Base-by-base conservation (phyloP, 352 stramenopile genomes). In the Phytopythium oedochilum region DNA sequence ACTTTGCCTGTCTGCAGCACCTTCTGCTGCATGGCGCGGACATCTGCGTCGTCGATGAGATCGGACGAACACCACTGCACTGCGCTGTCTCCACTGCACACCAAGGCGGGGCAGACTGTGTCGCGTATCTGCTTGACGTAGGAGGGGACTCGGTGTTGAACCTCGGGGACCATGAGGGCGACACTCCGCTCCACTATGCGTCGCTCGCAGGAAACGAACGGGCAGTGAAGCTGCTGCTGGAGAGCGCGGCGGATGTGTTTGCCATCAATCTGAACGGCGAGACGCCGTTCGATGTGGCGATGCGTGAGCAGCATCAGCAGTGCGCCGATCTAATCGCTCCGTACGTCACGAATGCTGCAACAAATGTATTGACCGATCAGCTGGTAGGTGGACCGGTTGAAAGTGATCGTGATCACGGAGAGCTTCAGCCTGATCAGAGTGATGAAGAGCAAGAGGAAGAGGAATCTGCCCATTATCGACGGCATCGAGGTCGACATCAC, bases 111-210 rank as follows among this genome's bases (percentile, higher is more conserved):
- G 53, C 78, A 2, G 79, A 89, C 45, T 93, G 85, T 57, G 75
- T 89, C 9, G 79, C 82, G 1, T 94, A 94, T 36, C 66, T 94
- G 12, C 57, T 94, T n/a, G 85, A 94, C 61, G 81, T 93, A 38
- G 85, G 81, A 20, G 82, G 79, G 0, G 85, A 94, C 52, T 88
- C 81, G 3, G 77, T 94, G 9, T 42, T 94, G 2, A 94, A 93
- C 38, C 78, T 81, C 7, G 81, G 83, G 0, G 85, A 94, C 20
- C 62, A 81, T 28, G 79, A 89, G 23, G 83, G 81, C 5, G 83
- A 93, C 43, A 93, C 85, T 10, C 72, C 83, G 34, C 53, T 94
- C 7, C 85, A 94, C 56, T 91, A 91, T 40, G 77, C 83, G 0
- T 74, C 82, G 1, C 46, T 81, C n/a, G 63, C 80, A 22, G 85